Evolutionary conservation across 305 asterid genomes (phyloP), one percentile per base, ranked within the genome.

Genomic region (Fraxinus ornus): DNA sequence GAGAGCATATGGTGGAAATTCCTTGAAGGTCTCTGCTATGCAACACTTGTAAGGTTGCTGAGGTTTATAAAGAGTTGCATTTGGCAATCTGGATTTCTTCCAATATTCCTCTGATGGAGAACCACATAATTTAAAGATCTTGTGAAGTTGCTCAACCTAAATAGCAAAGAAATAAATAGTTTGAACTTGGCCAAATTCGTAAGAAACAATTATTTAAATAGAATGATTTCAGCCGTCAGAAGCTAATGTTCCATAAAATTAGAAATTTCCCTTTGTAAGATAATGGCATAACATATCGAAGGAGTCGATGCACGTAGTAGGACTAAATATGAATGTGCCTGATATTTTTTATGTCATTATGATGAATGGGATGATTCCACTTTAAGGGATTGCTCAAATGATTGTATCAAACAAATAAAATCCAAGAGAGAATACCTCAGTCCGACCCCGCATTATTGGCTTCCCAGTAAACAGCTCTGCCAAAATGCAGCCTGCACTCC

Each of bases 401-500:
- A 77, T 55, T 30, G 39, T 7, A 77, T 30, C 32, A 72, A 30
- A 28, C 10, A 47, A 66, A 81, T 15, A n/a, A 75, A 7, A 78
- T 41, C 32, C 79, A 64, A 66, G 24, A 44, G 70, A 66, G 60
- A 76, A 72, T 87, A 95, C 99, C 98, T 95, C 98, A 41, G 98
- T 95, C 83, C 97, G 87, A 52, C 98, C 98, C 35, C 95, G 91
- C 85, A 94, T 71, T 83, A 94, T 93, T 9, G 98, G 99, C 84
- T 91, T 95, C 83, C 97, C 97, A 4, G 88, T 80, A 7, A 95
- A 88, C 83, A 95, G 89, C 84, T 95, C 99, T 2, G 96, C 97
- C 82, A 94, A 87, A 87, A 95, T 94, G 90, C 98, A 95, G 68
- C 99, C 99, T 74, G 97, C 98, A 80, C 97, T 94, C 99, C 99